A percentile compares a stretch with the other conserved stretches of the same genome.
Conservation (phyloP, 2,329 filamentous ascomycete species). For the Pestalotiopsis sp. region DNA sequence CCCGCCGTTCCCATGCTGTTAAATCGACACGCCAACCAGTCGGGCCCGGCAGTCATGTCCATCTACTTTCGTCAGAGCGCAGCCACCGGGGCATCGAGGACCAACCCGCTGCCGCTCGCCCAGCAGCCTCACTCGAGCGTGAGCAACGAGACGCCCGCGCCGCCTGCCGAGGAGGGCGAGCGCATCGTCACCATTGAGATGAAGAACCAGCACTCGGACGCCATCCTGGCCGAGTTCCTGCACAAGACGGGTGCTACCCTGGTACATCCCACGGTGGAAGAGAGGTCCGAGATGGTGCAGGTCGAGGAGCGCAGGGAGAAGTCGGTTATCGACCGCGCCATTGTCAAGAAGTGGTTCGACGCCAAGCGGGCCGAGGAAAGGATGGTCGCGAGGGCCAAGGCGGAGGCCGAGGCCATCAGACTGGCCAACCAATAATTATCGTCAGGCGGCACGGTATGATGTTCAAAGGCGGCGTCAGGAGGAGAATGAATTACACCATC, state of each 20-base stretch:
- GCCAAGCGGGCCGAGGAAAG: slow-evolving; percentile 66
- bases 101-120: slow-evolving; percentile 30
- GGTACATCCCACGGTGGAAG: slow-evolving; percentile 61
- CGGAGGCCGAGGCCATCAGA: slow-evolving; percentile 49
- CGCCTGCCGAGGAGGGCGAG: slow-evolving; percentile 51
- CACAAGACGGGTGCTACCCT: slow-evolving; percentile 62
- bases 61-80: slow-evolving; percentile 61
- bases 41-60: slow-evolving; percentile 62
- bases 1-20: slow-evolving; percentile 83
- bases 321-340: slow-evolving; percentile 57
- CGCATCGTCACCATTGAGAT: slow-evolving; percentile 62
- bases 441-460: background rate
- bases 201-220: slow-evolving; percentile 60
- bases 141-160: slow-evolving; percentile 50
- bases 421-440: slow-evolving; percentile 30
- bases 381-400: slow-evolving; percentile 57
- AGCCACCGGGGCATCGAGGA: slow-evolving; percentile 21
- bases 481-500: background rate
- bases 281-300: slow-evolving; percentile 59
- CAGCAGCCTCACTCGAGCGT: slow-evolving; percentile 51
- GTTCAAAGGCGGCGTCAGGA: slow-evolving; percentile 1
- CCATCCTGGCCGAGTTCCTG: slow-evolving; percentile 67
- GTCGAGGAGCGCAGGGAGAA: slow-evolving; percentile 57
- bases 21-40: slow-evolving; percentile 64
- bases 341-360: slow-evolving; percentile 54